phyloP scores from a whole-genome alignment of 257 asterid genomes.

The Penstemon davidsonii region DNA sequence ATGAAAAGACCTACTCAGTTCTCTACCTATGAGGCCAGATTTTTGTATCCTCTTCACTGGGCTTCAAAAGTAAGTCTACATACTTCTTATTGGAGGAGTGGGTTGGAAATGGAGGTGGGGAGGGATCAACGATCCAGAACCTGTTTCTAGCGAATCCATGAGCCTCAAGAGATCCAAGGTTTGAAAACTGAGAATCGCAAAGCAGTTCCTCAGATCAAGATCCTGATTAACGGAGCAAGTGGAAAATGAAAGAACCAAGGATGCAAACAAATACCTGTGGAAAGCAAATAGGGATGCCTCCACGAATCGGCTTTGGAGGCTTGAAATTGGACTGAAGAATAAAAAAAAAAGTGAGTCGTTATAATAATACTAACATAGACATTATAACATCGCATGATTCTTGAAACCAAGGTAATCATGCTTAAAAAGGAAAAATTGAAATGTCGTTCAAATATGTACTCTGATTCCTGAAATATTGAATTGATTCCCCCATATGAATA shows the following conservation, averaged over 20 bases:
- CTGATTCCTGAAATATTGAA: no score
- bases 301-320: constrained; percentile 93
- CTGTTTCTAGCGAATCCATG: constrained; percentile 98
- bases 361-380: constrained; percentile 9
- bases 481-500: no score
- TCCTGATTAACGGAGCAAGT: constrained; percentile 17
- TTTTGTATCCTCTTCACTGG: constrained; percentile 79
- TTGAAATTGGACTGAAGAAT: constrained; percentile 60
- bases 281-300: constrained; percentile 95
- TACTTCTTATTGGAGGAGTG: constrained; percentile 50
- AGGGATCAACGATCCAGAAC: constrained; percentile 73
- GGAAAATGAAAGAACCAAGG: constrained; percentile 25
- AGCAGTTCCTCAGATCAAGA: constrained; percentile 27
- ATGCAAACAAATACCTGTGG: constrained; percentile 68
- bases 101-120: constrained; percentile 75
- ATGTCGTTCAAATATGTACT: no score
- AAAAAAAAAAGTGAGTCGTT: neutral
- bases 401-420: no score
- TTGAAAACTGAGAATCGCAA: constrained; percentile 66
- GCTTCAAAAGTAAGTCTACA: constrained; percentile 80
- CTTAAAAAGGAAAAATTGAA: no score
- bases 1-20: constrained; percentile 15
- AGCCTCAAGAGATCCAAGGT: constrained; percentile 65
- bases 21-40: constrained; percentile 82
- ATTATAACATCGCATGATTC: neutral